Conservation (phyloP, 306 rosid species). For the Vigna trinervia region DNA sequence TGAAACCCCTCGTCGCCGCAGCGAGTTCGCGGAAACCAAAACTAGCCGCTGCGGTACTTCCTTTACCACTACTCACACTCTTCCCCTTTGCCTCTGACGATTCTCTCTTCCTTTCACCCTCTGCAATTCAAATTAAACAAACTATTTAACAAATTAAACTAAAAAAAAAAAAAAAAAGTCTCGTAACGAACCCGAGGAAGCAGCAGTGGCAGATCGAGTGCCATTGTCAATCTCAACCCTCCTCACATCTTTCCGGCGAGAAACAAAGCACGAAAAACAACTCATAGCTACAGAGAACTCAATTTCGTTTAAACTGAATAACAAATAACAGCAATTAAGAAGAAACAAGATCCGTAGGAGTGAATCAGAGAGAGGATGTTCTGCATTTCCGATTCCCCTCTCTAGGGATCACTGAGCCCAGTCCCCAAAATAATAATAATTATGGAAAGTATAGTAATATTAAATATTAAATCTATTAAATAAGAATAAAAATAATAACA, state of each 20-base stretch:
- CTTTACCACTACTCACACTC: constrained; percentile 38
- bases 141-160: neutral
- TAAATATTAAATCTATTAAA: neutral
- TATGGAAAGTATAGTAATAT: neutral
- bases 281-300: constrained; percentile 38
- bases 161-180: neutral
- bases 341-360: neutral
- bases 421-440: neutral
- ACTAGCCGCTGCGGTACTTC: constrained; percentile 51
- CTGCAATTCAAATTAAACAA: constrained; percentile 18
- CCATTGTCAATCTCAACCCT: constrained; percentile 52
- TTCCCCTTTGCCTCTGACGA: constrained; percentile 39
- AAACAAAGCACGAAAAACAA: constrained; percentile 52
- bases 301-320: neutral
- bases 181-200: constrained; percentile 30
- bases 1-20: constrained; percentile 73
- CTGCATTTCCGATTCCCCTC: neutral
- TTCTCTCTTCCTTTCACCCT: constrained; percentile 51
- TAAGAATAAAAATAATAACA: neutral
- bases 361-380: constrained; percentile 29
- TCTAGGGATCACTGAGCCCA: neutral
- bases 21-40: constrained; percentile 83
- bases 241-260: constrained; percentile 53
- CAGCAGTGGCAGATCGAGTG: constrained; percentile 43
- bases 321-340: neutral